Base-by-base conservation (phyloP, 345 rosid species). In the rapeseed (Brassica napus) region DNA sequence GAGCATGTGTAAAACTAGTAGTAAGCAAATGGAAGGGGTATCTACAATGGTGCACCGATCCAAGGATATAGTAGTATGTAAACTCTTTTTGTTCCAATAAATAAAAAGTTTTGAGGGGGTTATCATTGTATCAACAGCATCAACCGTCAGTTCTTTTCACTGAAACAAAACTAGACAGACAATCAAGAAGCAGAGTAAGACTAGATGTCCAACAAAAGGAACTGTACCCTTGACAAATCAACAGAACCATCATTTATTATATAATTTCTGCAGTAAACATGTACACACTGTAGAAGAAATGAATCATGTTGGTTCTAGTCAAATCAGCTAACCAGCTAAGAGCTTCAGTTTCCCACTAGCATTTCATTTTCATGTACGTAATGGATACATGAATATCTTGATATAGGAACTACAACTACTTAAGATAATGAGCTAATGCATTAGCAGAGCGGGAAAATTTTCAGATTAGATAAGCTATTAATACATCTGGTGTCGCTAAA, bases 401-500 rank as follows among this genome's bases (percentile, higher is more conserved):
- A 26, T 26, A 26, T 26, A 34, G 6, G 37, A 34, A 42, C 32
- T 74, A 65, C 31, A n/a, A 73, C 44, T 26, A 73, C 44, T 21
- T 44, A 15, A 31, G 54, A 47, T 35, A 24, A 57, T 35, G 23
- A 49, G 57, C 57, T 49, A 10, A 42, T 42, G 49, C 49, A 10
- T 42, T 10, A 42, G 49, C 49, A 42, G 11, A 42, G 4, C 1
- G 4, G 49, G 49, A 42, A 42, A 10, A 42, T 2, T 42, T 42
- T 42, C 14, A 42, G 49, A 42, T 42, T 11, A 42, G 14, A 42
- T 42, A 9, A 42, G 12, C 49, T 42, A 9, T 42, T 26, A 26
- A 10, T 77, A 86, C 90, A 42, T 87, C 91, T 55, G 87, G 89
- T 18, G 75, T 83, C 71, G 89, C 88, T 26, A 86, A 84, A 26